Base-by-base conservation (phyloP, 495 filamentous ascomycete genomes). In the Aspergillus asperescens region DNA sequence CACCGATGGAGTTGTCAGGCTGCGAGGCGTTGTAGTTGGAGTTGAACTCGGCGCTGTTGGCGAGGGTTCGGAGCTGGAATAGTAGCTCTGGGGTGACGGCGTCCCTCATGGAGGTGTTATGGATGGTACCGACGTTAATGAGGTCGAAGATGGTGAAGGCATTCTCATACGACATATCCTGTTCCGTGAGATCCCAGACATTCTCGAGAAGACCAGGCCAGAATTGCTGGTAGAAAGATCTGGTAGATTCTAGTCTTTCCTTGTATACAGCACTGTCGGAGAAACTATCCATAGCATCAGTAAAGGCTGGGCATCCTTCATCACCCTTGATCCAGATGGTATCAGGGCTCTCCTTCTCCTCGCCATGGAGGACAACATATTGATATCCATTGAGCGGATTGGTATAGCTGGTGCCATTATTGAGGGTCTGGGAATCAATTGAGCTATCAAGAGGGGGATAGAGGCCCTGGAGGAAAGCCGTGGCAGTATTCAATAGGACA, bases 141-240 rank as follows among this genome's bases (percentile, higher is more conserved):
- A 71, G 56, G 56, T 77, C 74, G 60, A 66, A 77, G 47, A 77
- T 82, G 44, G 70, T 65, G 64, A 85, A 89, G 27, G 80, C 84
- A 64, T 87, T 86, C 62, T 82, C 80, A 71, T 75, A 87, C 57
- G 34, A 84, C 27, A 77, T 67, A 41, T 77, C 55, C 29, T 50
- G 19, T n/a, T 31, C 34, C 40, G 42, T 67, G 16, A 64, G 53
- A 27, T 55, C 62, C 59, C 82, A 81, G 7, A 77, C 77, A 34
- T 59, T 52, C 62, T 83, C 78, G 65, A 86, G 67, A 19, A 81
- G 62, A 5, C 5, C 5, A 8, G 84, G 82, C 31, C 75, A 60
- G 28, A 89, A 55, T 46, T 58, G 64, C 59, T 74, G 54, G 72
- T 89, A 88, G 62, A 88, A 81, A 32, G 59, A 63, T 46, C 62